phyloP scores from a whole-genome alignment of 495 filamentous ascomycete species.

The Tuber borchii region DNA sequence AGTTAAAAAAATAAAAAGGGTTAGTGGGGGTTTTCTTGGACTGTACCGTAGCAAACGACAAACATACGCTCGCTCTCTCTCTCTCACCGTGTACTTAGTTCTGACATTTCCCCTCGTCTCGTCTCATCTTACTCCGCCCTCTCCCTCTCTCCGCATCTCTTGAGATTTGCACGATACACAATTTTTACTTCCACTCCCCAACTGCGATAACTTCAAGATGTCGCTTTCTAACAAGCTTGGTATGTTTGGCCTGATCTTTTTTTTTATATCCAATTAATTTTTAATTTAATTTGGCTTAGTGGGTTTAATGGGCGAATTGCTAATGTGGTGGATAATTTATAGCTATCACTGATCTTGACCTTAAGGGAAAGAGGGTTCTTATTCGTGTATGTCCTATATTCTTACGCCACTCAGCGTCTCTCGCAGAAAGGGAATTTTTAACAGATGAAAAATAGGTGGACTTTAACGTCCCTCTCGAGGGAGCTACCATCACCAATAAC shows the following conservation, averaged over 20 bases:
- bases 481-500: constrained; percentile 87
- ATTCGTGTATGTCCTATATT: constrained; percentile 66
- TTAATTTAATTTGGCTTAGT: neutral
- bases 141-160: neutral
- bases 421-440: neutral
- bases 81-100: neutral
- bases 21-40: too few species aligned
- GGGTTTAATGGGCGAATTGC: neutral
- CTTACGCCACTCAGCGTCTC: neutral
- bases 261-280: neutral
- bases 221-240: constrained; percentile 94
- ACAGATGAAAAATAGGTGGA: constrained; percentile 63
- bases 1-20: neutral
- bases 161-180: neutral
- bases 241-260: constrained; percentile 13
- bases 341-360: constrained; percentile 87
- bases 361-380: constrained; percentile 95
- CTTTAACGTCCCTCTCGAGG: constrained; percentile 97
- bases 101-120: neutral
- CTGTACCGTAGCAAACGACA: neutral
- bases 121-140: neutral
- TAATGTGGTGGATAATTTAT: constrained; percentile 11
- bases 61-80: neutral
- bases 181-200: neutral
- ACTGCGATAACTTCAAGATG: constrained; percentile 55